These are phyloP conservation scores for Sugiyamaella valdiviana DNA, from an alignment of 805 yeast species.

Conservation along the genomic window DNA sequence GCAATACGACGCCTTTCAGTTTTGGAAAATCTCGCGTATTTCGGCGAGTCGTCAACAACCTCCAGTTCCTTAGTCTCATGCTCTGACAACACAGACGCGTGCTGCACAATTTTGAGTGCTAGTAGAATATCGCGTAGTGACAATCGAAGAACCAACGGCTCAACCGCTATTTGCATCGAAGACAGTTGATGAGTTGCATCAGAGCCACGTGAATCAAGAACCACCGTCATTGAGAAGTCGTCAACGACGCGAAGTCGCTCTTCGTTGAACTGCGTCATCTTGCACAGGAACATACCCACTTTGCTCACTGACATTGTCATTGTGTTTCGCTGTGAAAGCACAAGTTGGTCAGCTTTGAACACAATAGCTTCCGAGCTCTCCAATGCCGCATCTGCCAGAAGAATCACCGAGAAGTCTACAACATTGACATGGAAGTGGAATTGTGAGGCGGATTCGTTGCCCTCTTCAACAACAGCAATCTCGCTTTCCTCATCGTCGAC, in stretches of 20 bases:
- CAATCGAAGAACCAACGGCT: slow-evolving; percentile 72
- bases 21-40: slow-evolving; percentile 17
- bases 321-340: slow-evolving; percentile 62
- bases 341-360: slow-evolving; percentile 74
- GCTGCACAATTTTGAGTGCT: slow-evolving; percentile 66
- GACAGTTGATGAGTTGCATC: slow-evolving; percentile 53
- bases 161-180: slow-evolving; percentile 61
- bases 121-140: slow-evolving; percentile 82
- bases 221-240: slow-evolving; percentile 75
- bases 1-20: slow-evolving; percentile 9
- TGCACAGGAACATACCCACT: slow-evolving; percentile 79
- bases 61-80: slow-evolving; percentile 32
- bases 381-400: slow-evolving; percentile 72
- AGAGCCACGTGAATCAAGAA: slow-evolving; percentile 66
- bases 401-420: slow-evolving; percentile 66
- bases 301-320: slow-evolving; percentile 63
- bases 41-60: slow-evolving; percentile 9
- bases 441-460: slow-evolving; percentile 2
- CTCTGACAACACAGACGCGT: slow-evolving; percentile 45
- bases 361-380: slow-evolving; percentile 79
- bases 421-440: slow-evolving; percentile 48
- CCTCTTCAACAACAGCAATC: slow-evolving; percentile 12
- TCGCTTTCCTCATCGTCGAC: slow-evolving; percentile 14
- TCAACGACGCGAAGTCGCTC: slow-evolving; percentile 70
- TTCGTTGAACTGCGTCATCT: slow-evolving; percentile 62